Percentiles rank a stretch among this genome's conserved stretches.
These are phyloP conservation scores for Skeletonema grethae DNA, from an alignment of 108 stramenopile species.

Conservation along the genomic window DNA sequence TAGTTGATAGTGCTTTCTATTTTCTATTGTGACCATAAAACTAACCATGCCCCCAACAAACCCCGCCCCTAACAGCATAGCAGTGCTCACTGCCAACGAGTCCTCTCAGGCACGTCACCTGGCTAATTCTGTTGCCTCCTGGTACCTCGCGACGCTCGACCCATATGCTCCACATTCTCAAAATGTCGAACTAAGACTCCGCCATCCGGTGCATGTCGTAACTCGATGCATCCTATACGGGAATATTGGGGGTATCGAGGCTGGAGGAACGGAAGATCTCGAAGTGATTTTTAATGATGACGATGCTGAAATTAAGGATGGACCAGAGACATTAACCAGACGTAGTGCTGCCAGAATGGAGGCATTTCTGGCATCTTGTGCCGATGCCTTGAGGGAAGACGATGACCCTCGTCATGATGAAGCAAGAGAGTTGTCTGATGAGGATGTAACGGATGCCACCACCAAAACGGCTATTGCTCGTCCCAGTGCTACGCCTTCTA, in stretches of 20 bases:
- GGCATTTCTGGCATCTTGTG: conserved; percentile 74
- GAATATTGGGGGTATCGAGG: conserved; percentile 7
- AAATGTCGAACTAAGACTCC: conserved; percentile 59
- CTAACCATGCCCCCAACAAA: neutral
- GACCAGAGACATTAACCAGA: conserved; percentile 46
- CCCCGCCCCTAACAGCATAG: neutral
- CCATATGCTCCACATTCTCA: conserved; percentile 56
- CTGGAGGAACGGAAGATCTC: conserved; percentile 16
- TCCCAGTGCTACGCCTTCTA: neutral
- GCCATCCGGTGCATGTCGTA: conserved; percentile 65
- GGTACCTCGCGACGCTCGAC: conserved; percentile 69
- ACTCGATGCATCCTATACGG: conserved; percentile 62
- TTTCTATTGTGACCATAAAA: neutral
- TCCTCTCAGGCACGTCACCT: conserved; percentile 51
- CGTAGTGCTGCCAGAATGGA: conserved; percentile 76
- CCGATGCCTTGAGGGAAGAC: conserved; percentile 55
- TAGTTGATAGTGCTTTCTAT: too few species aligned
- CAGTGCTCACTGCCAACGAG: conserved; percentile 28
- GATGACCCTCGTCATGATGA: conserved; percentile 8
- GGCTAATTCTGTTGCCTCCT: conserved; percentile 58
- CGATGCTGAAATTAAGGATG: conserved; percentile 40
- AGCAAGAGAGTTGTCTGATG: neutral
- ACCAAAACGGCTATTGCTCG: neutral
- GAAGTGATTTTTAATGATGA: conserved; percentile 45
- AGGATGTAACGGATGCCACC: neutral